These are phyloP conservation scores for Trichoderma guizhouense DNA, from an alignment of 2,329 filamentous ascomycete genomes.

Conservation along the genomic window DNA sequence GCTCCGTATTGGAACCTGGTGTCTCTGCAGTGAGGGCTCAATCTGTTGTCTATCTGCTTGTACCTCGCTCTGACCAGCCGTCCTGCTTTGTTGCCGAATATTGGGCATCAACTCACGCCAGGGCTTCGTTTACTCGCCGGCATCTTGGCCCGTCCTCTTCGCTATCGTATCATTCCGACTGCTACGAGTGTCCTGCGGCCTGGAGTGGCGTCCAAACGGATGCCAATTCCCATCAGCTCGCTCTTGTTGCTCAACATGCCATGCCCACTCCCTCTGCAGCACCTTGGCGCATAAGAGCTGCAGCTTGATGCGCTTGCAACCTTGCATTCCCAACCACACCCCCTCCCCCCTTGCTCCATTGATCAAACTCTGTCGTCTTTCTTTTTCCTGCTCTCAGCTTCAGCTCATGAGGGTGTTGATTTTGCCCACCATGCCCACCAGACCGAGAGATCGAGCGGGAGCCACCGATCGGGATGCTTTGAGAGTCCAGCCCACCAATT, in stretches of 20 bases:
- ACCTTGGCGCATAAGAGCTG: conserved; percentile 14
- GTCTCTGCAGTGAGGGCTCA: not conserved
- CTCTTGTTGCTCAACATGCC: conserved; percentile 9
- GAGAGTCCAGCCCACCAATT: not conserved
- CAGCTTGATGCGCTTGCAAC: conserved; percentile 14
- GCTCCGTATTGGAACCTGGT: not conserved
- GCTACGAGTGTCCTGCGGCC: not conserved
- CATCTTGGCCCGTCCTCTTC: not conserved
- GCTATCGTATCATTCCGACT: not conserved
- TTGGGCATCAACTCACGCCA: conserved; percentile 3
- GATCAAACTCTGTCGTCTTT: conserved; percentile 3
- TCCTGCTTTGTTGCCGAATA: not conserved
- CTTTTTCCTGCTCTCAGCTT: not conserved
- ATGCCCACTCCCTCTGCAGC: conserved; percentile 9
- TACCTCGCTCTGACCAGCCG: not conserved
- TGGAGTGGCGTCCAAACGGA: conserved; percentile 12
- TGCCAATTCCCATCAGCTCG: conserved; percentile 9
- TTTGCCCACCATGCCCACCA: conserved; percentile 2
- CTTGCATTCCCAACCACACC: conserved; percentile 12
- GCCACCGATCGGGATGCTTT: conserved; percentile 19
- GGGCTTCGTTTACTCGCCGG: not conserved
- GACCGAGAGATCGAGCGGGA: conserved; percentile 22
- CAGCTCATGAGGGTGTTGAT: not conserved
- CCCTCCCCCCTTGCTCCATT: conserved; percentile 6
- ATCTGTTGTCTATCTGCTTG: not conserved